phyloP scores from a whole-genome alignment of 495 filamentous ascomycete species.

The Aspergillus haitiensis region DNA sequence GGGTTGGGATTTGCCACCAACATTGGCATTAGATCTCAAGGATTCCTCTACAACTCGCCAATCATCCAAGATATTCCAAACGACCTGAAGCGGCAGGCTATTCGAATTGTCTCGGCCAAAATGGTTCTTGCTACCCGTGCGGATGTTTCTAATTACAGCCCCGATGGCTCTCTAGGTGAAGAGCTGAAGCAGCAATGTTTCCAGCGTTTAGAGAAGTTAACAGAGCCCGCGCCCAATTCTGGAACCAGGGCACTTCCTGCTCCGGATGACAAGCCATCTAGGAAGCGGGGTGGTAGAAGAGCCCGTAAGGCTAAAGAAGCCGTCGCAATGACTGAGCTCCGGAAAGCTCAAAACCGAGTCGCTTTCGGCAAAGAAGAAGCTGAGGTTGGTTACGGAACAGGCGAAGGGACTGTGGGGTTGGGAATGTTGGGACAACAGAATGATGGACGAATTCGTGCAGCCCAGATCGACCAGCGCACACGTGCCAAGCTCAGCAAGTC shows the following conservation, averaged over 20 bases:
- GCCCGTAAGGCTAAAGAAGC: conserved; percentile 97
- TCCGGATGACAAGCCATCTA: conserved; percentile 90
- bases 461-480: conserved; percentile 91
- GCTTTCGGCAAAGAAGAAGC: conserved; percentile 95
- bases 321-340: conserved; percentile 92
- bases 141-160: conserved; percentile 79
- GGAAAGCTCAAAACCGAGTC: conserved; percentile 95
- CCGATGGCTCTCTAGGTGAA: conserved; percentile 80
- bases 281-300: conserved; percentile 89
- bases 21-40: conserved; percentile 85
- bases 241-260: conserved; percentile 85
- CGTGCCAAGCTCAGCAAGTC: conserved; percentile 89
- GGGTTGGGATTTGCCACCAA: conserved; percentile 91
- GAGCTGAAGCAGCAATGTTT: conserved; percentile 81
- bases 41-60: conserved; percentile 88
- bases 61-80: conserved; percentile 79
- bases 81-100: conserved; percentile 89
- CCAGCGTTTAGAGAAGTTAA: conserved; percentile 88
- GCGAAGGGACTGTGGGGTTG: conserved; percentile 82
- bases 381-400: conserved; percentile 88
- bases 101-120: conserved; percentile 93
- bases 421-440: conserved; percentile 93
- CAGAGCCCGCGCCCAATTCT: conserved; percentile 89
- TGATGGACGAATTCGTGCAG: conserved; percentile 79
- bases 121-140: conserved; percentile 87